phyloP scores from a whole-genome alignment of 2,329 filamentous ascomycete genomes.

The Boeremia lycopersici region DNA sequence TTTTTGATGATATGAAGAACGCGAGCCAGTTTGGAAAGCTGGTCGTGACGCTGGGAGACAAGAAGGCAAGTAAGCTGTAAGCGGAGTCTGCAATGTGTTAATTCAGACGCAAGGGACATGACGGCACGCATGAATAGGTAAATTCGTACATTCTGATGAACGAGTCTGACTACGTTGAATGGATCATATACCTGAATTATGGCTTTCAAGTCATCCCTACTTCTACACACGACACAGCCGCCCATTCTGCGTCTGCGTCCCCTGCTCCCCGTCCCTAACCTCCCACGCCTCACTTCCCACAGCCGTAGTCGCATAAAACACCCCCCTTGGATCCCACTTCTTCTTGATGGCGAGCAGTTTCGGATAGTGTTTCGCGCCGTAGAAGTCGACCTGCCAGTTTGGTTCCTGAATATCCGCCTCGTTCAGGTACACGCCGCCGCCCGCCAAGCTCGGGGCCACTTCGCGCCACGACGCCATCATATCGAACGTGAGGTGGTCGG shows the following conservation, averaged over 20 bases:
- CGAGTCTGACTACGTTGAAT: no score
- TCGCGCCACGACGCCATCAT: constrained; percentile 25
- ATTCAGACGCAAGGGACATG: no score
- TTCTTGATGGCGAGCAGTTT: constrained; percentile 35
- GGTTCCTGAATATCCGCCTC: constrained; percentile 35
- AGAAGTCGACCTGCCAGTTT: constrained; percentile 36
- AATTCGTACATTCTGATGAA: no score
- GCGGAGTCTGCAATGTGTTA: neutral
- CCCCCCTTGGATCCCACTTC: constrained; percentile 33
- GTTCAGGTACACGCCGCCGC: constrained; percentile 35
- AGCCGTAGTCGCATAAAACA: constrained; percentile 35
- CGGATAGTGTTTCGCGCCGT: constrained; percentile 31
- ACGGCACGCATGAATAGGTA: no score
- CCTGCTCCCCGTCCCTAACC: constrained; percentile 26
- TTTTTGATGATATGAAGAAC: constrained; percentile 88
- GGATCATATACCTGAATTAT: no score
- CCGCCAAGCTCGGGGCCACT: constrained; percentile 23
- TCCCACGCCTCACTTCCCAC: constrained; percentile 36
- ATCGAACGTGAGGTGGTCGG: constrained; percentile 22
- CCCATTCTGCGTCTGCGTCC: constrained; percentile 32
- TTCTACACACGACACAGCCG: constrained; percentile 23
- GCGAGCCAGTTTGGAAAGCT: constrained; percentile 91
- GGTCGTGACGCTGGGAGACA: constrained; percentile 63
- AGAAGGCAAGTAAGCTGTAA: constrained; percentile 42
- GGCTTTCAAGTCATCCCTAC: no score